Evolutionary conservation across 331 rosid species (phyloP).

Genomic region (Quercus lobata): DNA sequence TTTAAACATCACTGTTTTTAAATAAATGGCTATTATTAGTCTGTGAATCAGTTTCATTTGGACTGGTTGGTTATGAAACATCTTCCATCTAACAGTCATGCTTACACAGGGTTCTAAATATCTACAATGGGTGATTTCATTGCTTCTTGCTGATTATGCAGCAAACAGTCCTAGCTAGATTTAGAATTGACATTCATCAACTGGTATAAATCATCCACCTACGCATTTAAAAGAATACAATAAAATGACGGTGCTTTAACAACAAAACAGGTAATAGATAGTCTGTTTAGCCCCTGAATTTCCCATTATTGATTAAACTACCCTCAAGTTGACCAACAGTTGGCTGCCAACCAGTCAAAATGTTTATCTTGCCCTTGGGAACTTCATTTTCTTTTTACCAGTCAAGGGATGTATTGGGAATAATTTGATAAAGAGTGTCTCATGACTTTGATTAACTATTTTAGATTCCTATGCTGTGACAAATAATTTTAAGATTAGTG

Average conservation of each 20-base stretch:
- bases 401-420: not conserved
- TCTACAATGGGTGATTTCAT: not conserved
- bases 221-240: not conserved
- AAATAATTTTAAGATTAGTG: not conserved
- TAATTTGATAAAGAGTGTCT: not conserved
- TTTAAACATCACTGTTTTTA: not conserved
- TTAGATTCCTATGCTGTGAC: not conserved
- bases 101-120: not conserved
- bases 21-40: not conserved
- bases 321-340: slow-evolving; percentile 18
- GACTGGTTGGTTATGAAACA: slow-evolving; percentile 42
- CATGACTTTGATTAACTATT: not conserved
- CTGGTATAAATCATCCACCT: not conserved
- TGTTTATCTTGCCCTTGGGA: not conserved
- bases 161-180: not conserved
- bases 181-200: not conserved
- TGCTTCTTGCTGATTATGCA: not conserved
- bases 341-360: slow-evolving; percentile 13
- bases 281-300: not conserved
- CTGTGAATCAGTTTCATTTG: not conserved
- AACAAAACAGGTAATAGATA: not conserved
- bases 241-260: not conserved
- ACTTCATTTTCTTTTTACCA: not conserved
- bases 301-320: not conserved
- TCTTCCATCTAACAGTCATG: slow-evolving; percentile 37